Conservation (phyloP, 2,329 filamentous ascomycete species). For the Dothiorella sarmentorum region DNA sequence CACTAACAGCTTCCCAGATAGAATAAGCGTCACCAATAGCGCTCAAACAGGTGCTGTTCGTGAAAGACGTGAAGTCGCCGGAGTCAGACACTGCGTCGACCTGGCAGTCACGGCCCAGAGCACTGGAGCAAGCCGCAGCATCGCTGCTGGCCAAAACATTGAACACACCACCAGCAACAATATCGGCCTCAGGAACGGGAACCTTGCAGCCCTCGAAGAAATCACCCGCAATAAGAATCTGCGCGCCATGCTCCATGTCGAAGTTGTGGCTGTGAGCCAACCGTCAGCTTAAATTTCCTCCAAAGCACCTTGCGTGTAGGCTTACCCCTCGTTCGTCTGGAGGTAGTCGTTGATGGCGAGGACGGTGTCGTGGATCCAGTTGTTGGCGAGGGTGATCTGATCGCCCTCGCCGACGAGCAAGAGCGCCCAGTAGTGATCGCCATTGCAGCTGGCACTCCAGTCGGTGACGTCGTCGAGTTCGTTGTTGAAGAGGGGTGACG, state of each 20-base stretch:
- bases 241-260: slow-evolving; percentile 32
- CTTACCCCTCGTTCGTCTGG: slow-evolving; percentile 34
- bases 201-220: slow-evolving; percentile 43
- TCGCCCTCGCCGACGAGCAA: slow-evolving; percentile 42
- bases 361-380: slow-evolving; percentile 44
- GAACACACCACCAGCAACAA: slow-evolving; percentile 28
- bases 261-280: slow-evolving; percentile 39
- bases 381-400: slow-evolving; percentile 42
- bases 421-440: slow-evolving; percentile 20
- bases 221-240: slow-evolving; percentile 44
- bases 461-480: slow-evolving; percentile 44
- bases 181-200: slow-evolving; percentile 33
- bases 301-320: background rate
- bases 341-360: slow-evolving; percentile 33
- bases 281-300: too few species aligned
- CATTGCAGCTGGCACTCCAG: slow-evolving; percentile 44
- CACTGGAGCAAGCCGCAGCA: background rate
- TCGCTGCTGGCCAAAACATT: slow-evolving; percentile 22
- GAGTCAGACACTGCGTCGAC: slow-evolving; percentile 10
- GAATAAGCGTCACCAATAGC: background rate
- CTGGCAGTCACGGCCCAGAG: slow-evolving; percentile 13
- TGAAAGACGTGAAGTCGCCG: slow-evolving; percentile 17
- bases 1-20: background rate
- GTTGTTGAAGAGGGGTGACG: slow-evolving; percentile 48
- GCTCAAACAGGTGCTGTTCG: background rate